These are phyloP conservation scores for Alectoria sarmentosa DNA, from an alignment of 495 filamentous ascomycete species.

Conservation along the genomic window DNA sequence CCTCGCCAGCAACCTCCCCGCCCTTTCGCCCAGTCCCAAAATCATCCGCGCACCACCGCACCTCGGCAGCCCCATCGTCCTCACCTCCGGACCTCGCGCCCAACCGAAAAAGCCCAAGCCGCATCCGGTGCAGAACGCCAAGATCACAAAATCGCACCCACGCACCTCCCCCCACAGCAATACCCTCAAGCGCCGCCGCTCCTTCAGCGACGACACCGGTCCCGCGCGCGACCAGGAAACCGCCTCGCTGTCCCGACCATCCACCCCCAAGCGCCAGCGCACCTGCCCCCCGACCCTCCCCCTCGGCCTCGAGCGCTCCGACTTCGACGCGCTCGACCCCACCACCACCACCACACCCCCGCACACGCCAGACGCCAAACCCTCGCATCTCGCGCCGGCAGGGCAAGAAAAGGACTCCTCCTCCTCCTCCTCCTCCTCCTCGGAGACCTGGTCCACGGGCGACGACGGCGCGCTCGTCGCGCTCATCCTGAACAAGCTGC, in stretches of 20 bases:
- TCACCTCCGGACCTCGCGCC: slow-evolving; percentile 35
- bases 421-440: too few species aligned
- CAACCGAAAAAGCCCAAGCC: slow-evolving; percentile 22
- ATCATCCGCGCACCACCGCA: slow-evolving; percentile 38
- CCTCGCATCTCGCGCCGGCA: slow-evolving; percentile 35
- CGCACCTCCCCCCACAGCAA: slow-evolving; percentile 42
- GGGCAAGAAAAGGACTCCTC: slow-evolving; percentile 32
- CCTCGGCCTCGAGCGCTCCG: slow-evolving; percentile 54
- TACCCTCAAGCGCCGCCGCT: slow-evolving; percentile 60
- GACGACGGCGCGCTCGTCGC: slow-evolving; percentile 67
- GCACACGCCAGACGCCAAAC: slow-evolving; percentile 30
- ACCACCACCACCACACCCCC: slow-evolving; percentile 38
- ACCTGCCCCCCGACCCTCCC: slow-evolving; percentile 61
- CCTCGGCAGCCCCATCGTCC: slow-evolving; percentile 43
- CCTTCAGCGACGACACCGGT: slow-evolving; percentile 41
- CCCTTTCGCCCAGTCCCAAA: slow-evolving; percentile 31
- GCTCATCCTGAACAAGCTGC: slow-evolving; percentile 67
- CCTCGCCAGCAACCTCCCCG: slow-evolving; percentile 40
- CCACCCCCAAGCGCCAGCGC: slow-evolving; percentile 62
- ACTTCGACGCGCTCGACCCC: slow-evolving; percentile 54
- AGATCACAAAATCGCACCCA: slow-evolving; percentile 44
- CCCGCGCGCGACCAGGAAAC: slow-evolving; percentile 32
- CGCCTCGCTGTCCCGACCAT: slow-evolving; percentile 34
- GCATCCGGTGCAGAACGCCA: slow-evolving; percentile 28
- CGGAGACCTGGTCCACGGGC: slow-evolving; percentile 55